Conservation (phyloP, 2,329 filamentous ascomycete genomes). For the Penicillium sclerotiorum region DNA sequence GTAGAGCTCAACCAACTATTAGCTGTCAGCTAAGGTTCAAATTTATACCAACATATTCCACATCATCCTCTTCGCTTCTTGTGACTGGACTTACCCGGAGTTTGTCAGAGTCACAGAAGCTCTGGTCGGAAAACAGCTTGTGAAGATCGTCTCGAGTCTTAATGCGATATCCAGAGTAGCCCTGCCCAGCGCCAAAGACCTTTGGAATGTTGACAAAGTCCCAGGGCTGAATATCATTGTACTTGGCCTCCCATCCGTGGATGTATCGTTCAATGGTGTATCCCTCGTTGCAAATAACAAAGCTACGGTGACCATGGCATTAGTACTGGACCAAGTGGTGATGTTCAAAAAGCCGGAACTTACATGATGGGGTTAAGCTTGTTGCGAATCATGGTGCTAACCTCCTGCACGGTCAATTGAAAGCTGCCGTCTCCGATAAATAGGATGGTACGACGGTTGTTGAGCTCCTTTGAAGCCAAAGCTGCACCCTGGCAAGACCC, state of each 20-base stretch:
- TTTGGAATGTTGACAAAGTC: slow-evolving; percentile 68
- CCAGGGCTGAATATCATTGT: slow-evolving; percentile 82
- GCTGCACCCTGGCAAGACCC: slow-evolving; percentile 69
- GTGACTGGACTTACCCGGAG: slow-evolving; percentile 46
- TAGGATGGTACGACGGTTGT: slow-evolving; percentile 69
- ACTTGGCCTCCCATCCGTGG: slow-evolving; percentile 75
- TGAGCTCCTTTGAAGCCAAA: slow-evolving; percentile 70
- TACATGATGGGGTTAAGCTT: slow-evolving; percentile 75
- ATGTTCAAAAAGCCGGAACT: slow-evolving; percentile 33
- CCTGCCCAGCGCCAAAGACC: slow-evolving; percentile 66
- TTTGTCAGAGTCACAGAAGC: slow-evolving; percentile 60
- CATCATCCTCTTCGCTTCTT: background rate
- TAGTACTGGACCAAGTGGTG: background rate
- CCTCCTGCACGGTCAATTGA: slow-evolving; percentile 80
- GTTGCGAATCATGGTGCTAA: slow-evolving; percentile 80
- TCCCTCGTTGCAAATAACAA: slow-evolving; percentile 84
- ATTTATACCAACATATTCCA: too few relatives aligned
- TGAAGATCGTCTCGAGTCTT: slow-evolving; percentile 71
- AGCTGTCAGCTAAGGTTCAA: slow-evolving; percentile 25
- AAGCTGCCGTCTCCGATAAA: slow-evolving; percentile 90
- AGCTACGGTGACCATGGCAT: slow-evolving; percentile 40
- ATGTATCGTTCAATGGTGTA: slow-evolving; percentile 90
- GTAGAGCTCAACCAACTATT: slow-evolving; percentile 78
- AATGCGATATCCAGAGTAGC: slow-evolving; percentile 65
- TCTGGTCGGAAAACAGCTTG: slow-evolving; percentile 63